A percentile compares a stretch with the other conserved stretches of the same genome.
These are phyloP conservation scores for Irpex sp. DNA, from an alignment of 1,284 basidiomycete species.

Conservation along the genomic window DNA sequence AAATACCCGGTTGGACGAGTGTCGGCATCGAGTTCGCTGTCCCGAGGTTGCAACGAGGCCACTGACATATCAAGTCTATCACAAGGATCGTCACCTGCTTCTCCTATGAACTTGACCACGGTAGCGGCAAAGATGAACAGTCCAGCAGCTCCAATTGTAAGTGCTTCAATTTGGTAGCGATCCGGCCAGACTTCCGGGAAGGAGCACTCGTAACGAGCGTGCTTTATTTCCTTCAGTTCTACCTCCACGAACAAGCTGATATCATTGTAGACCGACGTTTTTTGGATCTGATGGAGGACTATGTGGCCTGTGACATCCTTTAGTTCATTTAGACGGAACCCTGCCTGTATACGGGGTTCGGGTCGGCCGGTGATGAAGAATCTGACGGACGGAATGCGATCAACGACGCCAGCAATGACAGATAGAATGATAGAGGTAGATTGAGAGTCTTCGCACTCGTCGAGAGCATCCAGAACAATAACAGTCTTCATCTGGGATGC, in stretches of 20 bases:
- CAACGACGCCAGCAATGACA: constrained; percentile 3
- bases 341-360: constrained; percentile 13
- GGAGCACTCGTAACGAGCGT: background rate
- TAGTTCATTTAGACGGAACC: constrained; percentile 8
- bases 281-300: too few relatives aligned
- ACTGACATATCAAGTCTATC: too few relatives aligned
- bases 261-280: too few relatives aligned
- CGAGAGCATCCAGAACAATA: background rate
- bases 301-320: too few relatives aligned
- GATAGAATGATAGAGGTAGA: constrained; percentile 15
- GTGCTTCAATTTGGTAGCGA: too few relatives aligned
- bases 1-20: too few relatives aligned
- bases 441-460: constrained; percentile 23
- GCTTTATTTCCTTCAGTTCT: background rate
- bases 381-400: constrained; percentile 5
- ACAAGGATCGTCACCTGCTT: too few relatives aligned
- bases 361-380: constrained; percentile 26
- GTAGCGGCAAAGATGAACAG: constrained; percentile 1
- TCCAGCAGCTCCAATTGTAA: background rate
- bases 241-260: background rate
- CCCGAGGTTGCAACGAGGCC: too few relatives aligned
- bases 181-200: too few relatives aligned
- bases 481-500: background rate
- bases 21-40: too few relatives aligned
- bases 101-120: background rate